Conservation (phyloP, 768 basidiomycete species). For the Xanthoconium stramineum region DNA sequence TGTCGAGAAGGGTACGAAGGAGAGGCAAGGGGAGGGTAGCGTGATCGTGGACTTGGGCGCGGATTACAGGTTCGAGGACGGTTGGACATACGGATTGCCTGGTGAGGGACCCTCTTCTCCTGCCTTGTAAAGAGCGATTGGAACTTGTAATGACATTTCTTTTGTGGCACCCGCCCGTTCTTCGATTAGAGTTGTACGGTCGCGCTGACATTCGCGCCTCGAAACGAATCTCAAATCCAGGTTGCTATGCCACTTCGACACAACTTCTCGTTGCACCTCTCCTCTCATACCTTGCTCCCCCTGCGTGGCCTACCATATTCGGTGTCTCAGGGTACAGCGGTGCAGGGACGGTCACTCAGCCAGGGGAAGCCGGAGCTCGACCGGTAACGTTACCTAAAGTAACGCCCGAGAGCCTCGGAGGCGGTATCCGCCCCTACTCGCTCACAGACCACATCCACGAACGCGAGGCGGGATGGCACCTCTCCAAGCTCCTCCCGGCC, state of each 20-base stretch:
- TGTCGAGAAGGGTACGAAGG: constrained; percentile 69
- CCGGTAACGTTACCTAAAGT: constrained; percentile 82
- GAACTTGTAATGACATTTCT: constrained; percentile 36
- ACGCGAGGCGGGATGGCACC: constrained; percentile 86
- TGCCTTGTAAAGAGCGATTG: constrained; percentile 32
- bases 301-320: constrained; percentile 77
- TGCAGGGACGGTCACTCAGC: constrained; percentile 79
- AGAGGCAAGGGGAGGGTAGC: constrained; percentile 47
- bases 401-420: constrained; percentile 65
- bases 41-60: constrained; percentile 92
- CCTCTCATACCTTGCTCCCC: constrained; percentile 59
- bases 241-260: constrained; percentile 92
- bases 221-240: constrained; percentile 93
- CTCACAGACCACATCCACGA: constrained; percentile 99
- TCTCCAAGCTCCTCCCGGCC: constrained; percentile 54
- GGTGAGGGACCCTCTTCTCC: constrained; percentile 65
- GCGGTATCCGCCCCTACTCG: constrained; percentile 80
- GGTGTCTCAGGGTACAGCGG: constrained; percentile 95
- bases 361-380: constrained; percentile 57
- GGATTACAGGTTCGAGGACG: constrained; percentile 91
- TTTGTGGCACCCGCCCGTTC: constrained; percentile 3
- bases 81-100: constrained; percentile 97
- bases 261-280: constrained; percentile 93
- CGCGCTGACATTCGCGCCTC: constrained; percentile 65
- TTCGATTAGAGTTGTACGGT: constrained; percentile 74